These are phyloP conservation scores for Mycothermus thermophilus DNA, from an alignment of 495 filamentous ascomycete genomes.

Conservation along the genomic window DNA sequence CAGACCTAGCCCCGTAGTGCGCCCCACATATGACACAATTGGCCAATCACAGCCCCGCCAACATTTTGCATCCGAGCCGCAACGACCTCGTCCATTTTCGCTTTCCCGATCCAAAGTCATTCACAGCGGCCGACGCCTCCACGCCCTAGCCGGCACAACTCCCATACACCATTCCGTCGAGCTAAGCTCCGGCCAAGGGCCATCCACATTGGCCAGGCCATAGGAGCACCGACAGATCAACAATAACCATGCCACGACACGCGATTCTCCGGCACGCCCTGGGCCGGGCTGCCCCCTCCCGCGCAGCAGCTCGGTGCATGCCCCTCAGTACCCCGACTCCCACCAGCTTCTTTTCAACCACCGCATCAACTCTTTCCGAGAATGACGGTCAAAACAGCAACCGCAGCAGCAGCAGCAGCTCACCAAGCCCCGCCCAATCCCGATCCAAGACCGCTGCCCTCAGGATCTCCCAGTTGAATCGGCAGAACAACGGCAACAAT, in stretches of 20 bases:
- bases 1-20: not conserved
- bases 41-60: constrained; percentile 10
- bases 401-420: too few species aligned
- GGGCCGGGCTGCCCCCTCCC: constrained; percentile 8
- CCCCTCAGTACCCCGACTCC: constrained; percentile 1
- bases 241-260: too few species aligned
- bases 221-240: too few species aligned
- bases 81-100: constrained; percentile 9
- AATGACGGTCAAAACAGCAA: too few species aligned
- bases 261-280: constrained; percentile 14
- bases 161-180: too few species aligned
- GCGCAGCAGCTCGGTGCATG: not conserved
- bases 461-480: constrained; percentile 9
- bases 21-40: constrained; percentile 1
- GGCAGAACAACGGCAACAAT: not conserved
- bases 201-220: too few species aligned
- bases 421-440: not conserved
- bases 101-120: constrained; percentile 1
- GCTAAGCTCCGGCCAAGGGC: too few species aligned
- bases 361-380: not conserved
- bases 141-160: too few species aligned
- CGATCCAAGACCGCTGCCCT: constrained; percentile 12
- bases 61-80: constrained; percentile 10
- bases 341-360: constrained; percentile 2
- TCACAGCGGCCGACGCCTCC: not conserved